Base-by-base conservation (phyloP, 164 flowering plant genomes). In the Amborella trichopoda region DNA sequence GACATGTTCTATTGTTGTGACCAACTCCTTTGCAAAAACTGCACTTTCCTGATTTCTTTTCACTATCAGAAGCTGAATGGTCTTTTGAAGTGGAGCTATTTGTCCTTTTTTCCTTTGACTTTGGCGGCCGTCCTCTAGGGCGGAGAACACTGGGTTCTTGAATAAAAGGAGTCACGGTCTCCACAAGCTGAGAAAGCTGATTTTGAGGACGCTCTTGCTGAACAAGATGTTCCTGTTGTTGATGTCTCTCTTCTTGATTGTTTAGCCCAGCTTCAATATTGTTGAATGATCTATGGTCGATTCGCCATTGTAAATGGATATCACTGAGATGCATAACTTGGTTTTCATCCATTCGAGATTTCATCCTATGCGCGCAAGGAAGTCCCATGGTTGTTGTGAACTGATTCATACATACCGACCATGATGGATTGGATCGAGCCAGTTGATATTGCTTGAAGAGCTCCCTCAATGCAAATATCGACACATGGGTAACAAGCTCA, bases 341-440 rank as follows among this genome's bases (percentile, higher is more conserved):
- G 14, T 24, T 26, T 46, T 46, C 36, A n/a, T 28, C 36, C 37
- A 46, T 46, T 5, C 36, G 22, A 17, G 22, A 3, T 26, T 19
- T 46, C 22, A 46, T 46, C 37, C 4, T 44, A 24, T 46, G 37
- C 19, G 49, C 49, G 12, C 49, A 46, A 46, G 49, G 49, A 46
- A 46, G 34, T 9, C 51, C 57, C 57, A 44, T 53, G 21, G 41
- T 44, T 44, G 28, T 38, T 6, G 26, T 25, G 37, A 53, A 44
- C 19, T 53, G 44, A 44, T 32, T 20, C 1, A 33, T 43, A 32
- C 43, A 53, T 16, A 26, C 14, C 10, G 6, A 25, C 0, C 12
- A 3, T 17, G 19, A 18, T 33, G 32, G 4, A n/a, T 22, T 26
- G 26, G 2, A 14, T 36, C 12, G 44, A 21, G 40, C 6, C 33